Evolutionary conservation across 768 basidiomycete species (phyloP).

Genomic region (Kwoniella pini): DNA sequence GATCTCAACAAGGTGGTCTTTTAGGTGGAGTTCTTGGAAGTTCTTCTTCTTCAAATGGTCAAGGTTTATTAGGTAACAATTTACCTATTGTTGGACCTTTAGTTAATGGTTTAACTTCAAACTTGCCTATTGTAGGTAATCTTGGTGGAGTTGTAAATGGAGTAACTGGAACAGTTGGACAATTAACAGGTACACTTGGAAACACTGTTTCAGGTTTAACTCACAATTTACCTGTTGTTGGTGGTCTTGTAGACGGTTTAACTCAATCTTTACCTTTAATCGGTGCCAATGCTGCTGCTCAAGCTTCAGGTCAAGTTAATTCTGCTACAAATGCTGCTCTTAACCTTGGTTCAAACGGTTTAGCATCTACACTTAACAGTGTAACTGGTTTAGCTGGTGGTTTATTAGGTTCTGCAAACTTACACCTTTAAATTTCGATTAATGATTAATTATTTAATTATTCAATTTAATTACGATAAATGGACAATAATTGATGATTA

Average conservation of each 20-base stretch:
- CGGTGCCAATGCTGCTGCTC: conserved; percentile 8
- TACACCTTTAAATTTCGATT: not conserved
- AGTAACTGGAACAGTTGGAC: conserved; percentile 1
- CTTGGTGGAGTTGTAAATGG: not conserved
- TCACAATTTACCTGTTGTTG: conserved; percentile 12
- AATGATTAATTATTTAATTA: not conserved
- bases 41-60: not conserved
- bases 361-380: conserved; percentile 10
- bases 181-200: conserved; percentile 6
- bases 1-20: conserved; percentile 6
- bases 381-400: conserved; percentile 17
- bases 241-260: conserved; percentile 10
- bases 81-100: conserved; percentile 12
- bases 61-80: conserved; percentile 8
- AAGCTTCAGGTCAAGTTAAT: conserved; percentile 6
- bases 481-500: not conserved
- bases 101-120: conserved; percentile 14
- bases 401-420: conserved; percentile 9
- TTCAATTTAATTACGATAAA: not conserved
- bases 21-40: conserved; percentile 6
- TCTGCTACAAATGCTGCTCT: conserved; percentile 8
- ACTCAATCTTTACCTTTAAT: conserved; percentile 6
- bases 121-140: conserved; percentile 4
- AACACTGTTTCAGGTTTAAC: conserved; percentile 12
- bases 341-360: conserved; percentile 8